Evolutionary conservation across 2,329 filamentous ascomycete species (phyloP).

Genomic region (Aspergillus tubingensis): DNA sequence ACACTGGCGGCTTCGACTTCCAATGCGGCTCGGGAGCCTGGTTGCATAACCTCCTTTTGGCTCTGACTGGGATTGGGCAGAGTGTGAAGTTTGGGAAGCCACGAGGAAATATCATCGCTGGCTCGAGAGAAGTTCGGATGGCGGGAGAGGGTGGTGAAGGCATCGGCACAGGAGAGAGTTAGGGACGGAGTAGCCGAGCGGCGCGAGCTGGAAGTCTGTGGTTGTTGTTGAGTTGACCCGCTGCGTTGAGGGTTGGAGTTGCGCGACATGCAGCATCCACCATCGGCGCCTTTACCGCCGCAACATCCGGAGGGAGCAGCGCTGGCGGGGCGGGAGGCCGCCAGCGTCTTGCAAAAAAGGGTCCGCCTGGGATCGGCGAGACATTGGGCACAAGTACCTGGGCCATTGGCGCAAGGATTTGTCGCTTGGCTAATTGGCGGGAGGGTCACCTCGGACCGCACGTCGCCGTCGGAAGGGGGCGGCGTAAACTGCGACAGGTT

Average conservation of each 20-base stretch:
- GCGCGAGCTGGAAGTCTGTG: constrained; percentile 28
- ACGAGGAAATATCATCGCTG: constrained; percentile 71
- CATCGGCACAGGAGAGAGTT: constrained; percentile 72
- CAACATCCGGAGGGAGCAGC: constrained; percentile 55
- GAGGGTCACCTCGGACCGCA: constrained; percentile 54
- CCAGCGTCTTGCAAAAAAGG: constrained; percentile 79
- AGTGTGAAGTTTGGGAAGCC: constrained; percentile 72
- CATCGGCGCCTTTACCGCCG: constrained; percentile 60
- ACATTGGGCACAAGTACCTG: constrained; percentile 78
- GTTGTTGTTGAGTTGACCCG: constrained; percentile 18
- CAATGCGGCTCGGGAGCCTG: constrained; percentile 56
- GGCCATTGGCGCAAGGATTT: constrained; percentile 63
- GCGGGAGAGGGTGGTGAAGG: constrained; percentile 75
- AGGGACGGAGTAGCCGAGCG: constrained; percentile 46
- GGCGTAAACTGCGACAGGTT: constrained; percentile 54
- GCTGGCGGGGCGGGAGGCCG: constrained; percentile 56
- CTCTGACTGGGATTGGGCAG: constrained; percentile 41
- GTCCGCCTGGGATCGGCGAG: constrained; percentile 75
- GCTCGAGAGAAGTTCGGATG: constrained; percentile 75
- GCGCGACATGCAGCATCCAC: constrained; percentile 62
- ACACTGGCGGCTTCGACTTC: constrained; percentile 82
- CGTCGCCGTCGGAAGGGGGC: constrained; percentile 59
- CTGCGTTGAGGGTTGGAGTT: constrained; percentile 26
- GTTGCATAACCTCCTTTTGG: constrained; percentile 30
- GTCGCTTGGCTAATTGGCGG: constrained; percentile 39